Percentiles rank a stretch among this genome's conserved stretches.
Evolutionary conservation across 176 grass and related monocot genomes (phyloP).

Genomic region (Musa schizocarpa): DNA sequence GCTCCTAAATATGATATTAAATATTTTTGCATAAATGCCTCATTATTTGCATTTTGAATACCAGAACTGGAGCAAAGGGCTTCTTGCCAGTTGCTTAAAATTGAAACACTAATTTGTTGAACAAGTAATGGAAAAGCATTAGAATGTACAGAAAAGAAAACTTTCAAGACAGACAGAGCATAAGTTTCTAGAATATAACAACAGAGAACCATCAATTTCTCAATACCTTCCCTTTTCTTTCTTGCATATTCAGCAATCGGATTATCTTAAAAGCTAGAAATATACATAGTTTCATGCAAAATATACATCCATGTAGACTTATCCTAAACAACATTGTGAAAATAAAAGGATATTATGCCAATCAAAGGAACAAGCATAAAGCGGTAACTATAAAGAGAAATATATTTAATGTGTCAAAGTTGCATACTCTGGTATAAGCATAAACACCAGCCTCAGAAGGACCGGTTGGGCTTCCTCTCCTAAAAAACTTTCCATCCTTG

Average conservation of each 20-base stretch:
- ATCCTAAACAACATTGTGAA: too few relatives aligned
- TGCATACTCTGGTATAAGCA: constrained; percentile 82
- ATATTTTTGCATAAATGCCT: neutral
- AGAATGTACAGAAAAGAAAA: too few relatives aligned
- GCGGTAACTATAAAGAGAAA: neutral
- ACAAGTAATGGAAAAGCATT: too few relatives aligned
- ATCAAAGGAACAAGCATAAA: neutral
- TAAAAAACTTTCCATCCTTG: constrained; percentile 90
- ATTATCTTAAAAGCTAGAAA: too few relatives aligned
- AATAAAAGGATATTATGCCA: neutral
- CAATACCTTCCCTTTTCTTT: too few relatives aligned
- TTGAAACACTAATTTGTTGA: neutral
- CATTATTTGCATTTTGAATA: neutral
- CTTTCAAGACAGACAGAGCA: too few relatives aligned
- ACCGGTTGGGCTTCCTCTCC: constrained; percentile 66
- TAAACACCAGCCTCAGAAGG: constrained; percentile 90
- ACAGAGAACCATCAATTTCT: too few relatives aligned
- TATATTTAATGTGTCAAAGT: constrained; percentile 14
- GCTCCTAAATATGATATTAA: too few relatives aligned
- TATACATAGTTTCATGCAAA: too few relatives aligned
- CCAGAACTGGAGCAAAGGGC: neutral
- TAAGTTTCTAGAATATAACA: too few relatives aligned
- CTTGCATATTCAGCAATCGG: too few relatives aligned
- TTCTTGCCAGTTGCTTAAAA: neutral
- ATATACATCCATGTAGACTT: too few relatives aligned